Conservation (phyloP, 306 rosid species). For the Amphicarpaea edgeworthii region DNA sequence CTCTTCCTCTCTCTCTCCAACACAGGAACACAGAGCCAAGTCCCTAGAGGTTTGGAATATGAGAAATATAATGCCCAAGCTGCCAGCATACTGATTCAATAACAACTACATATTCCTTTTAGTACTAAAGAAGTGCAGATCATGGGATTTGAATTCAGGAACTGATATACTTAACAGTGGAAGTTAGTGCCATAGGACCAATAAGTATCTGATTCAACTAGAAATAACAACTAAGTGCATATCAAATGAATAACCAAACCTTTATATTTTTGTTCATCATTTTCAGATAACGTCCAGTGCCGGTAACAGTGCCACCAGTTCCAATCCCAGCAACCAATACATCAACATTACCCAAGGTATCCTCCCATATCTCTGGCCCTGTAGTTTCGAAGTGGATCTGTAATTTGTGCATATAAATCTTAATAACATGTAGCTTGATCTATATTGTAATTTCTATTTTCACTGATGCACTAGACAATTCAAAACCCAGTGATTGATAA, state of each 20-base stretch:
- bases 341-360: slow-evolving; percentile 88
- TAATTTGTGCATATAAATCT: slow-evolving; percentile 55
- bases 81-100: slow-evolving; percentile 5
- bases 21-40: slow-evolving; percentile 31
- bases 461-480: slow-evolving; percentile 30
- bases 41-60: slow-evolving; percentile 20
- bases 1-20: background rate
- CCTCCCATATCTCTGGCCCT: slow-evolving; percentile 99
- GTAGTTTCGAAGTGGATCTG: slow-evolving; percentile 98
- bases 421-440: slow-evolving; percentile 42
- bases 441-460: slow-evolving; percentile 14
- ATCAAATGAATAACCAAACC: slow-evolving; percentile 55
- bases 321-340: slow-evolving; percentile 90
- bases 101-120: slow-evolving; percentile 12
- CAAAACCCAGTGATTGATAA: slow-evolving; percentile 26
- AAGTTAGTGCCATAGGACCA: slow-evolving; percentile 32
- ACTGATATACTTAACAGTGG: slow-evolving; percentile 9
- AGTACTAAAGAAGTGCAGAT: background rate
- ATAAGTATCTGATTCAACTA: slow-evolving; percentile 35
- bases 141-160: slow-evolving; percentile 26
- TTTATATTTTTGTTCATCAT: slow-evolving; percentile 68
- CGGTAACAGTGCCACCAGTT: slow-evolving; percentile 95
- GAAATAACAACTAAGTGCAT: slow-evolving; percentile 37
- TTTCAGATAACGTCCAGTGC: slow-evolving; percentile 90
- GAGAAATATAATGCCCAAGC: slow-evolving; percentile 14